Percentiles rank a stretch among this genome's conserved stretches.
phyloP scores from a whole-genome alignment of 345 rosid genomes.

The Sisymbrium irio region DNA sequence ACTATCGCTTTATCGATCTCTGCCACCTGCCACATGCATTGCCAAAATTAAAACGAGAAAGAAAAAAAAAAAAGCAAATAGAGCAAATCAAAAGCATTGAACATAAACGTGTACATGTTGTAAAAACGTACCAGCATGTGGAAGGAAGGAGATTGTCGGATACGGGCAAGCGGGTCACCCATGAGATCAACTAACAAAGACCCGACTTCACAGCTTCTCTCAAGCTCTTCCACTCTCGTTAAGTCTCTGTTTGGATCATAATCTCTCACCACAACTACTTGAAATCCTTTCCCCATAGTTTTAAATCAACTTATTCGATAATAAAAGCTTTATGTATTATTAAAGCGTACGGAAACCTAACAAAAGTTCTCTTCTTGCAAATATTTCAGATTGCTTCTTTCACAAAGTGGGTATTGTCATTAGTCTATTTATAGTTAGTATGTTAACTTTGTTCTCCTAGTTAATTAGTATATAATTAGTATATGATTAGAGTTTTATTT shows the following conservation, averaged over 20 bases:
- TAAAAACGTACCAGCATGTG: slow-evolving; percentile 76
- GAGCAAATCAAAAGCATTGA: background rate
- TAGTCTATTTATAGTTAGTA: slow-evolving; percentile 36
- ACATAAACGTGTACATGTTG: slow-evolving; percentile 15
- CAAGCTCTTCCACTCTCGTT: slow-evolving; percentile 62
- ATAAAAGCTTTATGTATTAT: background rate
- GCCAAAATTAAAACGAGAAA: background rate
- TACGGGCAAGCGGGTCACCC: slow-evolving; percentile 98
- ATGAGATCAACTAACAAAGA: slow-evolving; percentile 90
- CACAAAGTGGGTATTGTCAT: slow-evolving; percentile 29
- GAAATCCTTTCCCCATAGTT: slow-evolving; percentile 29
- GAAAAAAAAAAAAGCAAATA: background rate
- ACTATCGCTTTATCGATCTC: slow-evolving; percentile 68
- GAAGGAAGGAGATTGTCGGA: slow-evolving; percentile 94
- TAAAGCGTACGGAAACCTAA: slow-evolving; percentile 3
- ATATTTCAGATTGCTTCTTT: slow-evolving; percentile 23
- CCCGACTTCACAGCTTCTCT: slow-evolving; percentile 88
- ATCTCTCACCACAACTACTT: slow-evolving; percentile 57
- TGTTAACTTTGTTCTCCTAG: slow-evolving; percentile 22
- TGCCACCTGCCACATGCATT: slow-evolving; percentile 64
- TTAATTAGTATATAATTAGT: background rate
- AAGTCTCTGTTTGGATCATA: slow-evolving; percentile 62
- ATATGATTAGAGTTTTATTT: slow-evolving; percentile 21
- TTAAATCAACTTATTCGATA: background rate
- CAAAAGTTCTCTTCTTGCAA: slow-evolving; percentile 14